A percentile compares a stretch with the other conserved stretches of the same genome.
Evolutionary conservation across 2,329 filamentous ascomycete species (phyloP).

Genomic region (Zymoseptoria brevis): DNA sequence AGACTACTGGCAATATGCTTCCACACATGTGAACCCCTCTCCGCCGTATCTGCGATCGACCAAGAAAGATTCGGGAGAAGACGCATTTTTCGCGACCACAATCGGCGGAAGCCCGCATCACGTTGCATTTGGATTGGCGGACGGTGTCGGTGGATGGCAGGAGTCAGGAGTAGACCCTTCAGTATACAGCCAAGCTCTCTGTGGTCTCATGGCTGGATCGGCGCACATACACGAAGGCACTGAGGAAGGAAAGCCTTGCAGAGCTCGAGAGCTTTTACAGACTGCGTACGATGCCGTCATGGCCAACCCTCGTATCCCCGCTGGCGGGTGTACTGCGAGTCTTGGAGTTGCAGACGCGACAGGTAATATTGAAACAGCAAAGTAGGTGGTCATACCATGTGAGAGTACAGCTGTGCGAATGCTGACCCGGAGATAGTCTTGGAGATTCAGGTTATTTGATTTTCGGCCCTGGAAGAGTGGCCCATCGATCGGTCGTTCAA

Average conservation of each 20-base stretch:
- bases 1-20: conserved; percentile 32
- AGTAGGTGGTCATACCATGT: conserved; percentile 40
- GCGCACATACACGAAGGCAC: conserved; percentile 36
- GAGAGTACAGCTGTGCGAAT: conserved; percentile 1
- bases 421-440: conserved; percentile 40
- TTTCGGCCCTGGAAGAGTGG: conserved; percentile 75
- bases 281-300: conserved; percentile 76
- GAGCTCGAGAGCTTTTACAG: conserved; percentile 65
- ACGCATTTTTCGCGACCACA: conserved; percentile 85
- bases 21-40: conserved; percentile 31
- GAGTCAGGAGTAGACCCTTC: conserved; percentile 89
- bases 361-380: conserved; percentile 77
- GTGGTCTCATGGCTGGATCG: conserved; percentile 73
- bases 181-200: conserved; percentile 89
- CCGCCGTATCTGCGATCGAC: conserved; percentile 40
- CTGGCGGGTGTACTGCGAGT: conserved; percentile 86
- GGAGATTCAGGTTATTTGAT: conserved; percentile 93
- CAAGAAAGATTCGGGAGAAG: conserved; percentile 72
- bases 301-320: conserved; percentile 61
- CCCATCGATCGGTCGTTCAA: conserved; percentile 74
- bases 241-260: conserved; percentile 16
- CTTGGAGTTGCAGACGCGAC: conserved; percentile 68
- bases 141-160: conserved; percentile 92
- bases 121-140: conserved; percentile 80
- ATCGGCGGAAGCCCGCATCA: conserved; percentile 59